These are phyloP conservation scores for Gleditsia sinensis DNA, from an alignment of 306 rosid species.

Conservation along the genomic window DNA sequence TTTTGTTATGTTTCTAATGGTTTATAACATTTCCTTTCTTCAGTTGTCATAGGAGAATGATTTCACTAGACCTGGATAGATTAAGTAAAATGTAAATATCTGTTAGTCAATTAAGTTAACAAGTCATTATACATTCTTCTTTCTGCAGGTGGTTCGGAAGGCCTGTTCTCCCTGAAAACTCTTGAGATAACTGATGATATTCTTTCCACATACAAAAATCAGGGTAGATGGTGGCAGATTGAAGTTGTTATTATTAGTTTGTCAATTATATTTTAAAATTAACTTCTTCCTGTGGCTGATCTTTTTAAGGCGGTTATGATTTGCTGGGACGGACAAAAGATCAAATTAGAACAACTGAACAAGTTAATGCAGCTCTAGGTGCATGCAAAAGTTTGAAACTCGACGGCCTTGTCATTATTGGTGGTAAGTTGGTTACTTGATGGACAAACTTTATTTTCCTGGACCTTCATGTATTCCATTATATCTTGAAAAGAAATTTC, in stretches of 20 bases:
- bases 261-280: not conserved
- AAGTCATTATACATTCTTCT: slow-evolving; percentile 10
- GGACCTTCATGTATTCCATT: not conserved
- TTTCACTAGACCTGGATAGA: not conserved
- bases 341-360: slow-evolving; percentile 91
- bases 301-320: slow-evolving; percentile 86
- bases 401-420: slow-evolving; percentile 91
- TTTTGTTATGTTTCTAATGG: too few species aligned
- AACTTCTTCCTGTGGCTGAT: slow-evolving; percentile 26
- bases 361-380: slow-evolving; percentile 81
- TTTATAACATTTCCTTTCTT: not conserved
- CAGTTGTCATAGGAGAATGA: not conserved
- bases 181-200: slow-evolving; percentile 75
- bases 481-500: slow-evolving; percentile 7
- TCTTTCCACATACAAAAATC: slow-evolving; percentile 86
- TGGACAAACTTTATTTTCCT: slow-evolving; percentile 13
- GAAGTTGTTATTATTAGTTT: not conserved
- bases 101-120: slow-evolving; percentile 19
- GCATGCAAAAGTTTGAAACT: slow-evolving; percentile 83
- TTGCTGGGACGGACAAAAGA: slow-evolving; percentile 92
- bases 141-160: slow-evolving; percentile 88
- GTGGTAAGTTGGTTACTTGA: slow-evolving; percentile 48
- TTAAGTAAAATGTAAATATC: not conserved
- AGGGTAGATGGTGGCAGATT: slow-evolving; percentile 56
- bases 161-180: slow-evolving; percentile 83